Percentiles rank a stretch among this genome's conserved stretches.
These are phyloP conservation scores for Petunia hybrid DNA, from an alignment of 305 asterid genomes.

Conservation along the genomic window DNA sequence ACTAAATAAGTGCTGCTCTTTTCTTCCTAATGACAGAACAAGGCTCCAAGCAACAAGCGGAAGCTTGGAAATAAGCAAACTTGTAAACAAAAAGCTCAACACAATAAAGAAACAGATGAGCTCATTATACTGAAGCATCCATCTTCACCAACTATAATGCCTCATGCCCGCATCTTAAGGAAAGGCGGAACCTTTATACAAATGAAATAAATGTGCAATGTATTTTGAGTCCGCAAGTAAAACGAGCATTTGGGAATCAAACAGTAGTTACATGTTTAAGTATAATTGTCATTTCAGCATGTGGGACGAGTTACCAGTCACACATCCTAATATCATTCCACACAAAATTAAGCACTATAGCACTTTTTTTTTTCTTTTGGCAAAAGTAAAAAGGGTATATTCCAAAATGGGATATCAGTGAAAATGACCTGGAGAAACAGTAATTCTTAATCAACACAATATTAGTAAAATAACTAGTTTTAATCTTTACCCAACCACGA, in stretches of 20 bases:
- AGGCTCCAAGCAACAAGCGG: too few species aligned
- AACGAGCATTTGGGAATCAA: slow-evolving; percentile 10
- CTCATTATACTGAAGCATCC: neutral
- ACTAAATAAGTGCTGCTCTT: neutral
- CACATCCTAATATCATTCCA: neutral
- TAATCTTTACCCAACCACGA: neutral
- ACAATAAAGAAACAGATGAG: too few species aligned
- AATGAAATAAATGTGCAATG: neutral
- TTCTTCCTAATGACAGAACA: too few species aligned
- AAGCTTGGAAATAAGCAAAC: too few species aligned
- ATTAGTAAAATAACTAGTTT: neutral
- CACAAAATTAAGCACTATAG: neutral
- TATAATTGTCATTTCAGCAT: neutral
- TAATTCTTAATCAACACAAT: neutral
- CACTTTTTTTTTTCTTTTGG: neutral
- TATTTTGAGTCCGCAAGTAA: neutral
- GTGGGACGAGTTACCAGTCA: neutral
- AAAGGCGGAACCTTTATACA: neutral
- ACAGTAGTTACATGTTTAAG: neutral
- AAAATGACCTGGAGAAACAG: slow-evolving; percentile 16
- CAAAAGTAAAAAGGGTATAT: slow-evolving; percentile 8
- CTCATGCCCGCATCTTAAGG: neutral
- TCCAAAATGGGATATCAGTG: neutral
- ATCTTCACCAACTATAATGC: neutral
- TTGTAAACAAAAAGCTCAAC: too few species aligned